A percentile compares a stretch with the other conserved stretches of the same genome.
Conservation (phyloP, 2,329 filamentous ascomycete species). For the Neonectria punicea region DNA sequence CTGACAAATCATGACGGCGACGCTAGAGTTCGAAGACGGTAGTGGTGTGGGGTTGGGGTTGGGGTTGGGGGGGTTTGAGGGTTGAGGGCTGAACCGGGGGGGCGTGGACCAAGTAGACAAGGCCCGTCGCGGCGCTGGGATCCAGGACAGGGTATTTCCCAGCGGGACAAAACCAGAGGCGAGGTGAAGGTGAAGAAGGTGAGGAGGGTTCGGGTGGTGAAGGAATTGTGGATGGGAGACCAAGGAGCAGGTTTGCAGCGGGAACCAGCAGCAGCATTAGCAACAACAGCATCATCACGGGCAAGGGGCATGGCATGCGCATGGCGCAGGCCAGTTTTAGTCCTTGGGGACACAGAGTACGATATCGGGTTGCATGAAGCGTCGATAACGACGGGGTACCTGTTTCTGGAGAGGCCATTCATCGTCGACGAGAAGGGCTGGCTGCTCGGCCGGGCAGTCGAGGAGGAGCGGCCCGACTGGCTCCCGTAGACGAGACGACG, state of each 20-base stretch:
- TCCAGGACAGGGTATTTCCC: conserved; percentile 32
- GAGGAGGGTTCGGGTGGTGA: not conserved
- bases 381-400: conserved; percentile 26
- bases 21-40: conserved; percentile 44
- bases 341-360: conserved; percentile 36
- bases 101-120: conserved; percentile 35
- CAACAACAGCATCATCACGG: conserved; percentile 37
- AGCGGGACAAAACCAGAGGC: conserved; percentile 23
- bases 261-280: conserved; percentile 40
- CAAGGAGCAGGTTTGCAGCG: conserved; percentile 37
- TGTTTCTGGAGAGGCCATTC: conserved; percentile 18
- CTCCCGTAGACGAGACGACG: conserved; percentile 25
- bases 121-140: conserved; percentile 17
- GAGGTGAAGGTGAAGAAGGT: conserved; percentile 13
- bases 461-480: conserved; percentile 26
- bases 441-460: conserved; percentile 21
- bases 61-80: conserved; percentile 34
- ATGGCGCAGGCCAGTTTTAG: conserved; percentile 26
- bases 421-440: conserved; percentile 8
- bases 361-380: conserved; percentile 35
- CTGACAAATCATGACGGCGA: conserved; percentile 42
- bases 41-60: conserved; percentile 44
- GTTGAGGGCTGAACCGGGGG: conserved; percentile 41
- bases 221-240: conserved; percentile 11
- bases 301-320: conserved; percentile 10